A percentile compares a stretch with the other conserved stretches of the same genome.
Conservation (phyloP, 257 asterid genomes). For the Leptodermis oblonga region DNA sequence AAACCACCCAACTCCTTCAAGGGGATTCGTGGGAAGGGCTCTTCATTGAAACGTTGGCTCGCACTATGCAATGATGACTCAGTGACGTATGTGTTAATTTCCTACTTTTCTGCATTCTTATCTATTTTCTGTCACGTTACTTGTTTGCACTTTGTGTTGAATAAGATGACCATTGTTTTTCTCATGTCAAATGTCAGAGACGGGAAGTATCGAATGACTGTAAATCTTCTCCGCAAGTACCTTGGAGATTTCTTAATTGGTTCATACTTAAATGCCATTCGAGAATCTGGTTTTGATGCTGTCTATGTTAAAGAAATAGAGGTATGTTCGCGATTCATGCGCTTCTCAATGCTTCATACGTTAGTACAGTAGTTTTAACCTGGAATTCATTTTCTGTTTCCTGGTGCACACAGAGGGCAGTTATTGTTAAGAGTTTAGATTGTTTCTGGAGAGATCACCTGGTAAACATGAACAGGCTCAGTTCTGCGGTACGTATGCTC, state of each 20-base stretch:
- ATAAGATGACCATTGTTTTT: slow-evolving; percentile 11
- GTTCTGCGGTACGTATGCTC: slow-evolving; percentile 64
- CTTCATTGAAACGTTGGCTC: slow-evolving; percentile 79
- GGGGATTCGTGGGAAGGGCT: slow-evolving; percentile 82
- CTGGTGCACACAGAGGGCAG: slow-evolving; percentile 58
- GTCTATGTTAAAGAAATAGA: slow-evolving; percentile 73
- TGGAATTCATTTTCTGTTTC: not conserved
- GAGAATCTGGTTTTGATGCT: slow-evolving; percentile 79
- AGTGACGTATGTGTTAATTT: slow-evolving; percentile 38
- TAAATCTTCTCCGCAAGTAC: slow-evolving; percentile 89
- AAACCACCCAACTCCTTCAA: slow-evolving; percentile 67
- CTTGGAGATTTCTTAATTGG: slow-evolving; percentile 91
- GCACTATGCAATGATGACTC: slow-evolving; percentile 83
- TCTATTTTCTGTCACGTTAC: not conserved
- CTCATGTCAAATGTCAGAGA: slow-evolving; percentile 39
- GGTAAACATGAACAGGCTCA: slow-evolving; percentile 94
- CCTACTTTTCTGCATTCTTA: not conserved
- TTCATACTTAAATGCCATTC: slow-evolving; percentile 67
- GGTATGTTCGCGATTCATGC: slow-evolving; percentile 32
- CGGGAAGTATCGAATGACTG: slow-evolving; percentile 66
- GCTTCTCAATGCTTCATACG: not conserved
- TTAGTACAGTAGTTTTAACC: not conserved
- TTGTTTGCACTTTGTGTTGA: not conserved
- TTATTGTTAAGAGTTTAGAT: slow-evolving; percentile 86
- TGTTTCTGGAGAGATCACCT: slow-evolving; percentile 99